These are phyloP conservation scores for Malus hybrid DNA, from an alignment of 331 rosid genomes.

Conservation along the genomic window DNA sequence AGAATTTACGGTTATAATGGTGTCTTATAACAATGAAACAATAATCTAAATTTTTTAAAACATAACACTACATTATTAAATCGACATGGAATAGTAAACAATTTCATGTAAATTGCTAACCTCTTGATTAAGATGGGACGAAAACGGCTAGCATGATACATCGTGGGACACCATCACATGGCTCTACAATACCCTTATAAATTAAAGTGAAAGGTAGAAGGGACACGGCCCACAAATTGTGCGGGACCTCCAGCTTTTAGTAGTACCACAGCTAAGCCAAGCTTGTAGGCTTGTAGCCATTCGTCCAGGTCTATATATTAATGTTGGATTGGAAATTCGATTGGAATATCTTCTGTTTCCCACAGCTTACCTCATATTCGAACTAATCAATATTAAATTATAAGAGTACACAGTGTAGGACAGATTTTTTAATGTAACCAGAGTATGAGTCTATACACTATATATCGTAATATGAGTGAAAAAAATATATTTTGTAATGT, in stretches of 20 bases:
- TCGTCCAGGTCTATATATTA: not conserved
- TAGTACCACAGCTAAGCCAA: not conserved
- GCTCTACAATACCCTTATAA: constrained; percentile 17
- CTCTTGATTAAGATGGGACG: constrained; percentile 35
- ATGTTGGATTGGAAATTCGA: too few species aligned
- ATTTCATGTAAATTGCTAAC: too few species aligned
- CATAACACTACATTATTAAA: too few species aligned
- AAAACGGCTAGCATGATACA: constrained; percentile 26
- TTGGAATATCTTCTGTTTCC: constrained; percentile 12
- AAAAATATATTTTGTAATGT: too few species aligned
- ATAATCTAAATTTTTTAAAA: too few species aligned
- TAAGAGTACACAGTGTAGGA: not conserved
- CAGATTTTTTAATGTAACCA: too few species aligned
- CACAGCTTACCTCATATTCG: not conserved
- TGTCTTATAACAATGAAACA: too few species aligned
- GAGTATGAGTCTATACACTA: too few species aligned
- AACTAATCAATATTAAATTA: not conserved
- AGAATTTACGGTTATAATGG: too few species aligned
- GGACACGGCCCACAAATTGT: constrained; percentile 23
- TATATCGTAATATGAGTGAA: too few species aligned
- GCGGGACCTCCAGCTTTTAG: constrained; percentile 20
- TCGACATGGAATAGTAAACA: too few species aligned
- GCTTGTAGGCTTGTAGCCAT: not conserved
- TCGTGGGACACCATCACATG: constrained; percentile 54
- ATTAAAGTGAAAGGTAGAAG: not conserved